phyloP scores from a whole-genome alignment of 2,329 filamentous ascomycete species.

The Epichloe sylvatica region DNA sequence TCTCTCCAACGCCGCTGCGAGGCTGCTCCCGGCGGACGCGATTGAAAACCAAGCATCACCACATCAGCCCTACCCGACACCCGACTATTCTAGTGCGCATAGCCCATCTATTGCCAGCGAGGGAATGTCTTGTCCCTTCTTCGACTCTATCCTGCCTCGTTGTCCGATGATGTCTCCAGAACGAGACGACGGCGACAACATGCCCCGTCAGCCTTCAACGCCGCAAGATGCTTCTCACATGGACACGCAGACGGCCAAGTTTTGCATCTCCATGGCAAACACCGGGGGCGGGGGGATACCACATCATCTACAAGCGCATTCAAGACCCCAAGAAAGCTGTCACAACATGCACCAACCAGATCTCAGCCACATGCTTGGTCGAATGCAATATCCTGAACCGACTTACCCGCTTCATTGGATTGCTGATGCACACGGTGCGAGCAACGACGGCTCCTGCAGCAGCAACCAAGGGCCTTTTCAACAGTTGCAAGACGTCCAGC shows the following conservation, averaged over 20 bases:
- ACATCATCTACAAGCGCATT: no score
- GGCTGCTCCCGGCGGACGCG: not conserved
- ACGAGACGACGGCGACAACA: not conserved
- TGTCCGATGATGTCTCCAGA: not conserved
- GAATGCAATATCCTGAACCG: no score
- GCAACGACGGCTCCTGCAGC: no score
- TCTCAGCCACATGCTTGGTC: no score
- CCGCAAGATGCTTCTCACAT: not conserved
- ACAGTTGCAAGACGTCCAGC: no score
- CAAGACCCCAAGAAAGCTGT: no score
- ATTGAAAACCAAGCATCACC: not conserved
- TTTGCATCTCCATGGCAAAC: no score
- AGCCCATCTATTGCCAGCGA: conserved; percentile 7
- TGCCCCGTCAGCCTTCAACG: not conserved
- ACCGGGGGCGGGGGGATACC: no score
- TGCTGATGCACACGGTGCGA: no score
- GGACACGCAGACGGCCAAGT: not conserved
- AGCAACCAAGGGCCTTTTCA: no score
- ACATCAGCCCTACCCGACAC: not conserved
- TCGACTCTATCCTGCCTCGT: not conserved
- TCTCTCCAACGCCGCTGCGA: not conserved
- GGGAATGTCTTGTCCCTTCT: not conserved
- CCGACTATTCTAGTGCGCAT: not conserved
- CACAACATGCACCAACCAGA: no score
- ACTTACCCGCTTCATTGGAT: no score